phyloP scores from a whole-genome alignment of 2,329 filamentous ascomycete species.

The Sporothrix pallida region DNA sequence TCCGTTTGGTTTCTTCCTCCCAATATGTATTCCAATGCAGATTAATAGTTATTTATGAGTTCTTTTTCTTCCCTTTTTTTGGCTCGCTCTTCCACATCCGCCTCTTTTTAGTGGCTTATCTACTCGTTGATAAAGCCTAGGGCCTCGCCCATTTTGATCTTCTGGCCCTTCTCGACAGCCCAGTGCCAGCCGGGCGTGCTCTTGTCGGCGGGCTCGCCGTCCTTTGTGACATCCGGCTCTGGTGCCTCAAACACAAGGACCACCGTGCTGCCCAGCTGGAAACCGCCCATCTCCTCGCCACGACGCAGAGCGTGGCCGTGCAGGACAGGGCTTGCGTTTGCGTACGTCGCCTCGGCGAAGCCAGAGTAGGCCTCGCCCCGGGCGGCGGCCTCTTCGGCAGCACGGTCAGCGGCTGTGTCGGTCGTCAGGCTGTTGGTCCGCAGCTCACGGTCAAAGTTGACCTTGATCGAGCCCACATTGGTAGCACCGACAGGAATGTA shows the following conservation, averaged over 20 bases:
- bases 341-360: slow-evolving; percentile 90
- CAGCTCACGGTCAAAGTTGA: slow-evolving; percentile 96
- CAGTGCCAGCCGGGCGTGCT: slow-evolving; percentile 78
- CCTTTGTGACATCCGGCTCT: slow-evolving; percentile 42
- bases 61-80: not conserved
- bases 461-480: slow-evolving; percentile 93
- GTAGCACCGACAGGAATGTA: slow-evolving; percentile 96
- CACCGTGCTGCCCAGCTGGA: slow-evolving; percentile 92
- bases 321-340: slow-evolving; percentile 74
- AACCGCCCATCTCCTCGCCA: slow-evolving; percentile 98
- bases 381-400: slow-evolving; percentile 76
- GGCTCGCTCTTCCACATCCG: not conserved
- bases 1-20: not conserved
- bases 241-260: slow-evolving; percentile 97
- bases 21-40: slow-evolving; percentile 26
- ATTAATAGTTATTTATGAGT: slow-evolving; percentile 16
- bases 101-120: not conserved
- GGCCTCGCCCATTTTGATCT: slow-evolving; percentile 85
- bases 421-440: slow-evolving; percentile 91
- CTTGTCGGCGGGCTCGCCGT: slow-evolving; percentile 54
- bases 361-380: slow-evolving; percentile 85
- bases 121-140: slow-evolving; percentile 72
- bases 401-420: slow-evolving; percentile 87
- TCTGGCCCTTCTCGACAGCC: slow-evolving; percentile 85
- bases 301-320: slow-evolving; percentile 81